Evolutionary conservation across 75 land plant species (phyloP), one percentile per base, ranked within the genome.

Genomic region (Isoetes taiwanensis): DNA sequence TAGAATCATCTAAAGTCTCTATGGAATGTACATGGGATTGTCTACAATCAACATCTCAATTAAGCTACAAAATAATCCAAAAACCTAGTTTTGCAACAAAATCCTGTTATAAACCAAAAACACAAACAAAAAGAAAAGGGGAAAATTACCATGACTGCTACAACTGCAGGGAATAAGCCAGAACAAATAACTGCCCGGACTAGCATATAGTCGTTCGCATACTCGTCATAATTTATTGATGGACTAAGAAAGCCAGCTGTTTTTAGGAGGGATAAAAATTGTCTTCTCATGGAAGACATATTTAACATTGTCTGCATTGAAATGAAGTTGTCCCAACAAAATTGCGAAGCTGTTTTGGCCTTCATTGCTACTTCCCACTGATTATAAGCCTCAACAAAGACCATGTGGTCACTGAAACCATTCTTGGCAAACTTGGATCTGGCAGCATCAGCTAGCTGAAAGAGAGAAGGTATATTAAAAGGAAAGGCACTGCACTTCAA

Each of bases 361-460:
- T 73, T 71, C 56, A 81, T 88, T 54, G 99, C 89, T 65, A 78
- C 80, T 69, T 77, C 79, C 90, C 90, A 94, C 34, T 86, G 96
- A 60, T 94, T 90, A 67, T 77, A 94, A 32, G 99, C 99, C 59
- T 85, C 81, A 24, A 94, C 90, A 64, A 90, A 81, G 39, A 89
- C 95, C 76, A 94, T 84, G 57, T 94, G 99, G 58, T 94, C 99
- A 72, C 99, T 94, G 54, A 70, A 80, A 63, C 84, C 95, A 57
- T 76, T 76, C 17, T 80, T 83, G 40, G 96, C 78, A 67, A 93
- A 93, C 42, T 84, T 74, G 28, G 77, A 79, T 72, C 76, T 90
- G 28, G 89, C 89, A 62, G 67, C 70, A 21, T 86, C 98, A 25
- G 98, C 98, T 23, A 87, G 52, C 85, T 86, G 56, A n/a, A 35